These are phyloP conservation scores for Annulohypoxylon nitens DNA, from an alignment of 495 filamentous ascomycete genomes.

Conservation along the genomic window DNA sequence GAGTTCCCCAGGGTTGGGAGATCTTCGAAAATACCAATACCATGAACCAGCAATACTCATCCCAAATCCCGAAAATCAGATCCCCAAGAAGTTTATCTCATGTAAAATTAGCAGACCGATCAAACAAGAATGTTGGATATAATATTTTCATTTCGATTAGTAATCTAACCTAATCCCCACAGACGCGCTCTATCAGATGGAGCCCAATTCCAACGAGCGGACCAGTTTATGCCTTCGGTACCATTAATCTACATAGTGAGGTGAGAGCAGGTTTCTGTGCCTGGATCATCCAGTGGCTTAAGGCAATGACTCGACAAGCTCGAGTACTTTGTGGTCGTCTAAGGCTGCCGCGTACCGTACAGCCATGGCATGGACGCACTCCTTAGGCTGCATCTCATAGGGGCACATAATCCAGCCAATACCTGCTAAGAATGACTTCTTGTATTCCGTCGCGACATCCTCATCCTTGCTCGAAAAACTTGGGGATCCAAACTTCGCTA, in stretches of 20 bases:
- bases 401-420: conserved; percentile 34
- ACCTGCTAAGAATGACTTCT: conserved; percentile 27
- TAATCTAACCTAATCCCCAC: conserved; percentile 4
- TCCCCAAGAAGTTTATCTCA: conserved; percentile 7
- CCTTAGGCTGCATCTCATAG: conserved; percentile 23
- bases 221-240: background rate
- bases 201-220: background rate
- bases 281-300: background rate
- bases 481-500: conserved; percentile 42
- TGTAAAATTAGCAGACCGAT: background rate
- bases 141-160: conserved; percentile 7
- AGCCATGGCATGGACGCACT: conserved; percentile 27
- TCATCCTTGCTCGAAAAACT: conserved; percentile 47
- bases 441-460: conserved; percentile 45
- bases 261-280: background rate
- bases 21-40: conserved; percentile 13
- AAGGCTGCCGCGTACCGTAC: conserved; percentile 18
- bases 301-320: conserved; percentile 26
- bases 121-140: background rate
- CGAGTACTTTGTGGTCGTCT: conserved; percentile 28
- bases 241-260: background rate
- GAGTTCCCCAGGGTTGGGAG: background rate
- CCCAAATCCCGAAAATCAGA: background rate
- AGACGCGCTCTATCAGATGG: conserved; percentile 1
- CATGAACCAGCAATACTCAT: background rate